These are phyloP conservation scores for Sonneratia caseolaris DNA, from an alignment of 345 rosid species.

Conservation along the genomic window DNA sequence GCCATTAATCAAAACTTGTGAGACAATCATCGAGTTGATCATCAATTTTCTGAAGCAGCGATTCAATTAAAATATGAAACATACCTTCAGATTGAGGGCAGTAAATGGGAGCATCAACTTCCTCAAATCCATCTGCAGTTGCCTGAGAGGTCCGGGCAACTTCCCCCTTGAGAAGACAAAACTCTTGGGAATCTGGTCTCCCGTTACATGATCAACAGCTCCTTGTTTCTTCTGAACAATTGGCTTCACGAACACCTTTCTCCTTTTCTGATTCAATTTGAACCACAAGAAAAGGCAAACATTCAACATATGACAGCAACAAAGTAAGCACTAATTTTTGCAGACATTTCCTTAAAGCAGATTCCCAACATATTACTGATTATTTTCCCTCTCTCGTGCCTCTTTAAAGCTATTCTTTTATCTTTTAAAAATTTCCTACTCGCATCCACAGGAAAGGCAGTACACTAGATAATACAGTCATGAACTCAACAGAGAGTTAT, in stretches of 20 bases:
- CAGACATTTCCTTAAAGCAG: neutral
- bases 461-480: neutral
- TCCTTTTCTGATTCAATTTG: slow-evolving; percentile 31
- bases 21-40: neutral
- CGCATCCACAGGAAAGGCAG: neutral
- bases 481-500: neutral
- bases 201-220: slow-evolving; percentile 67
- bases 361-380: neutral
- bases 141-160: slow-evolving; percentile 63
- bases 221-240: slow-evolving; percentile 37
- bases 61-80: neutral
- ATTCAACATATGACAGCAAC: neutral
- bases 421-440: neutral
- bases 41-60: neutral
- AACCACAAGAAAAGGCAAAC: neutral
- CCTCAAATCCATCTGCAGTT: slow-evolving; percentile 82
- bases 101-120: slow-evolving; percentile 93
- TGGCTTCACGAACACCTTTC: slow-evolving; percentile 54
- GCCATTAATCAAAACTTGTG: neutral
- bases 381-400: neutral
- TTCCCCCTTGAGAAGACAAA: slow-evolving; percentile 85
- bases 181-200: slow-evolving; percentile 82
- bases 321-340: neutral
- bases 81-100: slow-evolving; percentile 82
- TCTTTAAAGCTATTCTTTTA: neutral